Percentiles rank a stretch among this genome's conserved stretches.
These are phyloP conservation scores for Blastomyces percursus DNA, from an alignment of 2,329 filamentous ascomycete species.

Conservation along the genomic window DNA sequence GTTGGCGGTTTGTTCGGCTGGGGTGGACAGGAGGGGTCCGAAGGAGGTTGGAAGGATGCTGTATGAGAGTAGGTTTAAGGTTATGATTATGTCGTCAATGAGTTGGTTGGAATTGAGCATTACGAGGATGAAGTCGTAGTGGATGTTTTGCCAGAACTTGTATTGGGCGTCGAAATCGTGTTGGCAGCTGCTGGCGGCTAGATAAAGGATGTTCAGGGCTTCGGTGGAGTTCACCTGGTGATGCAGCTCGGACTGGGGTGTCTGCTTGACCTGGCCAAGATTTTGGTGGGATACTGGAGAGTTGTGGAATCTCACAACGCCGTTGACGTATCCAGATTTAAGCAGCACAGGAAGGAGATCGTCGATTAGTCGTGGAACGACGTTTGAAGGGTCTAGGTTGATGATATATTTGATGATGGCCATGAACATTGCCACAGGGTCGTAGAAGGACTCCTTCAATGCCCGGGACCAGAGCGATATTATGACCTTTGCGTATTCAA, in stretches of 20 bases:
- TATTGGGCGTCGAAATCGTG: conserved; percentile 32
- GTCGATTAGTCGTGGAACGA: conserved; percentile 29
- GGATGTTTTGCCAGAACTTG: conserved; percentile 47
- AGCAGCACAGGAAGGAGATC: conserved; percentile 33
- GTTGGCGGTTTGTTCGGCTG: conserved; percentile 30
- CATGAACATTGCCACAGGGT: conserved; percentile 34
- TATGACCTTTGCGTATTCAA: conserved; percentile 41
- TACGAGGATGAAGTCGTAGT: conserved; percentile 47
- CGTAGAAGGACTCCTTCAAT: conserved; percentile 43
- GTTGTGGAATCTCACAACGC: conserved; percentile 40
- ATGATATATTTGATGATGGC: conserved; percentile 33
- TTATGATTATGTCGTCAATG: conserved; percentile 44
- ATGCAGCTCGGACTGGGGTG: conserved; percentile 33
- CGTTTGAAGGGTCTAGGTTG: conserved; percentile 26
- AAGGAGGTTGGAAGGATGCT: conserved; percentile 45
- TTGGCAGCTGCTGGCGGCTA: conserved; percentile 40
- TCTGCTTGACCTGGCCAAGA: conserved; percentile 30
- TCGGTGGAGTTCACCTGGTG: conserved; percentile 44
- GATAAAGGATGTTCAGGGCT: conserved; percentile 44
- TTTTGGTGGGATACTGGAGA: conserved; percentile 34
- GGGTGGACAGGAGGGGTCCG: conserved; percentile 40
- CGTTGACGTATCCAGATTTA: conserved; percentile 43
- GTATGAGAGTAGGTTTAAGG: conserved; percentile 45
- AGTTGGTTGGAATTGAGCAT: conserved; percentile 49
- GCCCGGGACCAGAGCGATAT: conserved; percentile 47